Evolutionary conservation across 1,284 basidiomycete genomes (phyloP).

Genomic region (Amylostereum areolatum): DNA sequence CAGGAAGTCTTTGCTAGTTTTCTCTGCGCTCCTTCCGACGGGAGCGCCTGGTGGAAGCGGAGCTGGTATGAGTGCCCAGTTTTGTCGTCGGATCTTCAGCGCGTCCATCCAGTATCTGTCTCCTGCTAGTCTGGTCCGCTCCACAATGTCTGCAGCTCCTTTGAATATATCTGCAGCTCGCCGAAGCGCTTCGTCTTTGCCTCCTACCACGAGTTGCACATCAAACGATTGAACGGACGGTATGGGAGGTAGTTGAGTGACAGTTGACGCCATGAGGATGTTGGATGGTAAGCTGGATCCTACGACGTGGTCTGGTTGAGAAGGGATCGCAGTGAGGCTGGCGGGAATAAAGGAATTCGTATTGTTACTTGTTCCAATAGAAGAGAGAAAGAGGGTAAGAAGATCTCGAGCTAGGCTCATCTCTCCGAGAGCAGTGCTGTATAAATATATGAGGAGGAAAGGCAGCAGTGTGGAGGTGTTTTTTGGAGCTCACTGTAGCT

Average conservation of each 20-base stretch:
- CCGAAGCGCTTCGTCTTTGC: slow-evolving; percentile 71
- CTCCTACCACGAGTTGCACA: slow-evolving; percentile 64
- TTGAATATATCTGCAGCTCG: slow-evolving; percentile 68
- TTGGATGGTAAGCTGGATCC: slow-evolving; percentile 24
- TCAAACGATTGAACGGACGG: slow-evolving; percentile 70
- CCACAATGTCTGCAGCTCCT: slow-evolving; percentile 60
- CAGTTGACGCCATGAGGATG: slow-evolving; percentile 54
- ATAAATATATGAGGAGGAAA: slow-evolving; percentile 14
- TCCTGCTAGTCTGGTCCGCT: slow-evolving; percentile 49
- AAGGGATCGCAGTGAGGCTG: slow-evolving; percentile 8
- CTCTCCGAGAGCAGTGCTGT: slow-evolving; percentile 68
- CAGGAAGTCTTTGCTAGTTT: slow-evolving; percentile 72
- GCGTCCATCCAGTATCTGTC: slow-evolving; percentile 78
- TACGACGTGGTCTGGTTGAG: slow-evolving; percentile 13
- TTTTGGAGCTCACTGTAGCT: slow-evolving; percentile 52
- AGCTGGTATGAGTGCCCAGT: slow-evolving; percentile 74
- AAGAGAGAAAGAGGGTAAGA: slow-evolving; percentile 47
- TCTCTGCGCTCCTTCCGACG: slow-evolving; percentile 68
- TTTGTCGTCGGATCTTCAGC: slow-evolving; percentile 61
- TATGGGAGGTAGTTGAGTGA: slow-evolving; percentile 57
- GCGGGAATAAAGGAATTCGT: slow-evolving; percentile 2
- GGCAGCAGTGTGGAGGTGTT: not conserved
- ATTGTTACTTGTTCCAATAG: slow-evolving; percentile 9
- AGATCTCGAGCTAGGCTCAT: slow-evolving; percentile 71
- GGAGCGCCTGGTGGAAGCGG: slow-evolving; percentile 64